phyloP scores from a whole-genome alignment of 257 asterid species.

The Nicotiana undulata region DNA sequence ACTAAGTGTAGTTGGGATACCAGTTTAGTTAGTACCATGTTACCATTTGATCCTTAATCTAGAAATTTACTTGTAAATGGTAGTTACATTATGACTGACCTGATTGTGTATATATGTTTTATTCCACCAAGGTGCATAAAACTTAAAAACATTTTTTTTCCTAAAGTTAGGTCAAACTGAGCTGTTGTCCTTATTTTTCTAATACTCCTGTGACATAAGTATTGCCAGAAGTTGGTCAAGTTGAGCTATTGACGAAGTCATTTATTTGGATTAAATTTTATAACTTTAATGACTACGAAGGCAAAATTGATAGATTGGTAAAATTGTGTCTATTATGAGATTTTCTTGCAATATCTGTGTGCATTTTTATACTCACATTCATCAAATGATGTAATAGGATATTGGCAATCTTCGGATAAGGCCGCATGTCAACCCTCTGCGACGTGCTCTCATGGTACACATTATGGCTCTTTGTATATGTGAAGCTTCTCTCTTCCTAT shows the following conservation, averaged over 20 bases:
- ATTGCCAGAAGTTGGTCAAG: background rate
- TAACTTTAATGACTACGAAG: background rate
- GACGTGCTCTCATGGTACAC: constrained; percentile 56
- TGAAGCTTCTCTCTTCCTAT: constrained; percentile 2
- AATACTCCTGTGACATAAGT: background rate
- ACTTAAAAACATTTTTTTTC: no score
- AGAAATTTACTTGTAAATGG: background rate
- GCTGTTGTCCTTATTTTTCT: background rate
- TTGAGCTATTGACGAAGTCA: background rate
- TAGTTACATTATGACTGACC: no score
- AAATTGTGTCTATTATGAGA: background rate
- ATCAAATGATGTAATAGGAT: constrained; percentile 41
- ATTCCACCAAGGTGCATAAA: no score
- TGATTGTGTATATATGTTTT: no score
- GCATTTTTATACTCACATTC: background rate
- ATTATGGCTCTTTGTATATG: background rate
- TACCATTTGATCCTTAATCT: background rate
- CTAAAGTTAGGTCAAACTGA: background rate
- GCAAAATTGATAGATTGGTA: background rate
- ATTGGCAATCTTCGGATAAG: constrained; percentile 87
- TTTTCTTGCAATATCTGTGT: background rate
- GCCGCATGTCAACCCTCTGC: constrained; percentile 93
- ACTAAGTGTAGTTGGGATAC: background rate
- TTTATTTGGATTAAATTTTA: background rate
- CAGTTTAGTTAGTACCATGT: background rate